phyloP scores from a whole-genome alignment of 495 filamentous ascomycete species.

The Mycothermus thermophilus region DNA sequence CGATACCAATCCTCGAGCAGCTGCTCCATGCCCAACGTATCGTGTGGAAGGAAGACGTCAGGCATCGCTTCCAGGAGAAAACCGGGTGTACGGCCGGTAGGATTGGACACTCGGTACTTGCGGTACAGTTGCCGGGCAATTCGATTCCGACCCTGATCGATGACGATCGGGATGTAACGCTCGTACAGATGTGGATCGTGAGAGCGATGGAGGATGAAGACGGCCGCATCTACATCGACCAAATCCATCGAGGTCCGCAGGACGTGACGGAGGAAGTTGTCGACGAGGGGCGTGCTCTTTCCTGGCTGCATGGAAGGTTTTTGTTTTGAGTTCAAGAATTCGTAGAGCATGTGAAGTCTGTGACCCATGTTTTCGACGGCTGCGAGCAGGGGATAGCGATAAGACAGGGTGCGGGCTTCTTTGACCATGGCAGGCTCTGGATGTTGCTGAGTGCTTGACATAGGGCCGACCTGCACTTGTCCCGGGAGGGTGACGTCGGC shows the following conservation, averaged over 20 bases:
- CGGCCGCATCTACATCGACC: constrained; percentile 8
- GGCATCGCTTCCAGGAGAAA: constrained; percentile 10
- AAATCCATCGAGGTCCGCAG: constrained; percentile 7
- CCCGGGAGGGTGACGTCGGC: too few species aligned
- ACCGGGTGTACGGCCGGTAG: too few species aligned
- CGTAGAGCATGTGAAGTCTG: too few species aligned
- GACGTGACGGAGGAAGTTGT: constrained; percentile 9
- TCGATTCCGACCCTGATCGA: constrained; percentile 7
- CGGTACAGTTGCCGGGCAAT: constrained; percentile 20
- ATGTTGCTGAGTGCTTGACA: too few species aligned
- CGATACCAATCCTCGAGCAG: constrained; percentile 42
- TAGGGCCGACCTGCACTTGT: too few species aligned
- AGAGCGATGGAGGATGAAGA: constrained; percentile 15
- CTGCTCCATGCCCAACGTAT: constrained; percentile 32
- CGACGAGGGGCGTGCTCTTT: too few species aligned
- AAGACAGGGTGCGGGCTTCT: too few species aligned
- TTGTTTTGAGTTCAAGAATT: too few species aligned
- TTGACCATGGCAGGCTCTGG: too few species aligned
- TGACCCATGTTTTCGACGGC: too few species aligned
- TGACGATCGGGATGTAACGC: constrained; percentile 13
- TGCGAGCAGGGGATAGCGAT: too few species aligned
- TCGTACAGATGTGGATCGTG: constrained; percentile 18
- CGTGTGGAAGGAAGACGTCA: constrained; percentile 24
- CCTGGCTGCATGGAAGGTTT: too few species aligned
- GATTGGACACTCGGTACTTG: constrained; percentile 18